Percentiles rank a stretch among this genome's conserved stretches.
phyloP scores from a whole-genome alignment of 441 rosid genomes.

The Raphanus hybrid region DNA sequence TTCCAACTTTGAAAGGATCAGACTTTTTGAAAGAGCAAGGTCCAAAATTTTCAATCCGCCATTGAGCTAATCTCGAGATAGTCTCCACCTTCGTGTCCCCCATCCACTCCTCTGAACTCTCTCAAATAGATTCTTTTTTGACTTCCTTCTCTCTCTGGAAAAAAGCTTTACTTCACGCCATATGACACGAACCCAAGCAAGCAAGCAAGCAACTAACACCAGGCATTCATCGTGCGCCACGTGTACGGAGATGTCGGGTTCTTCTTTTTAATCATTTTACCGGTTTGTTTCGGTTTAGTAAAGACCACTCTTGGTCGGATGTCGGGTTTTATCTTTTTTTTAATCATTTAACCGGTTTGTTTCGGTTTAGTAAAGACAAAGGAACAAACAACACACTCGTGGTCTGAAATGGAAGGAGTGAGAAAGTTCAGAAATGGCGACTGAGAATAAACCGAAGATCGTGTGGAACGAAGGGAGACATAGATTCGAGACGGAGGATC shows the following conservation, averaged over 20 bases:
- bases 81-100: slow-evolving; percentile 88
- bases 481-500: slow-evolving; percentile 82
- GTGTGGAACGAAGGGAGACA: slow-evolving; percentile 56
- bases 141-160: slow-evolving; percentile 25
- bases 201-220: slow-evolving; percentile 27
- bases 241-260: slow-evolving; percentile 34
- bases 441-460: slow-evolving; percentile 43
- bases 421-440: background rate
- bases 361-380: slow-evolving; percentile 4
- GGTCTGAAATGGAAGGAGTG: background rate
- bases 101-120: slow-evolving; percentile 45
- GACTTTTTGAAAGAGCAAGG: slow-evolving; percentile 82
- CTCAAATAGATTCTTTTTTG: slow-evolving; percentile 21
- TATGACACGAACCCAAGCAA: slow-evolving; percentile 22
- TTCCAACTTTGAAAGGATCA: slow-evolving; percentile 87
- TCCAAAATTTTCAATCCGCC: slow-evolving; percentile 87
- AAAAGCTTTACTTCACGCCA: slow-evolving; percentile 39
- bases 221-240: slow-evolving; percentile 27
- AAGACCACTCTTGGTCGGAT: too few species aligned
- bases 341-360: background rate
- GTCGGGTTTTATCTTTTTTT: background rate
- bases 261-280: background rate
- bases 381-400: background rate
- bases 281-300: background rate
- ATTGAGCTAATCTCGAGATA: slow-evolving; percentile 88